Conservation (phyloP, 2,329 filamentous ascomycete species). For the Monilinia polystroma region DNA sequence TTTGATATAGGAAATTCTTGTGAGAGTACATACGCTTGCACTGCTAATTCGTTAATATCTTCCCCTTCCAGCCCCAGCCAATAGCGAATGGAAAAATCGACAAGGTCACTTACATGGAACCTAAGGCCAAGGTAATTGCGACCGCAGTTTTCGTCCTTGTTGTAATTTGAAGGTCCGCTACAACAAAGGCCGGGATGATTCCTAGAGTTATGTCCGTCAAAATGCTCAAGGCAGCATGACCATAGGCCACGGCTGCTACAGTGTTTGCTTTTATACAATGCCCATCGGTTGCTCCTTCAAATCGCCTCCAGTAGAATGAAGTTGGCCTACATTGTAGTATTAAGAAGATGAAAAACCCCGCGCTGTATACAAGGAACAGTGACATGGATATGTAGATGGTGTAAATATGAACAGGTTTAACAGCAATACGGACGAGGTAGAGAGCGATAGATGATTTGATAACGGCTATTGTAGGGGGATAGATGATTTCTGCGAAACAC, state of each 20-base stretch:
- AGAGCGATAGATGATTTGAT: conserved; percentile 20
- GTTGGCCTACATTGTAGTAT: conserved; percentile 35
- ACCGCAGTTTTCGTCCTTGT: conserved; percentile 42
- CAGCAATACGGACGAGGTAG: conserved; percentile 21
- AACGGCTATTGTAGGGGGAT: conserved; percentile 45
- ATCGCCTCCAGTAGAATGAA: conserved; percentile 42
- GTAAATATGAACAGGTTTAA: conserved; percentile 13
- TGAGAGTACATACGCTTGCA: conserved; percentile 36
- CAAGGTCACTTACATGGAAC: conserved; percentile 41
- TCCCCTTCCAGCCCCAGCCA: background rate
- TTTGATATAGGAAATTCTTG: conserved; percentile 35
- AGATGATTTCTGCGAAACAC: conserved; percentile 40
- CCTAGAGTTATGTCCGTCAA: conserved; percentile 44
- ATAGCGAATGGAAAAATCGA: background rate
- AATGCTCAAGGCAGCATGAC: conserved; percentile 43
- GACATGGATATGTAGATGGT: conserved; percentile 9
- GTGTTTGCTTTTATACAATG: conserved; percentile 36
- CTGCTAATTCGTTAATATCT: conserved; percentile 24
- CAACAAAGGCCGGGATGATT: conserved; percentile 44
- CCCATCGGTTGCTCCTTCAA: conserved; percentile 34
- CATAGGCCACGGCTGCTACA: conserved; percentile 41
- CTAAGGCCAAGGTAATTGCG: conserved; percentile 38
- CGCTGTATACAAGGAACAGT: conserved; percentile 41
- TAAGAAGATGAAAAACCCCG: conserved; percentile 2
- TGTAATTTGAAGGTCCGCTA: conserved; percentile 45